Evolutionary conservation across 2,329 filamentous ascomycete species (phyloP), one percentile per base, ranked within the genome.

Genomic region (Coccinonectria pachysandricola): DNA sequence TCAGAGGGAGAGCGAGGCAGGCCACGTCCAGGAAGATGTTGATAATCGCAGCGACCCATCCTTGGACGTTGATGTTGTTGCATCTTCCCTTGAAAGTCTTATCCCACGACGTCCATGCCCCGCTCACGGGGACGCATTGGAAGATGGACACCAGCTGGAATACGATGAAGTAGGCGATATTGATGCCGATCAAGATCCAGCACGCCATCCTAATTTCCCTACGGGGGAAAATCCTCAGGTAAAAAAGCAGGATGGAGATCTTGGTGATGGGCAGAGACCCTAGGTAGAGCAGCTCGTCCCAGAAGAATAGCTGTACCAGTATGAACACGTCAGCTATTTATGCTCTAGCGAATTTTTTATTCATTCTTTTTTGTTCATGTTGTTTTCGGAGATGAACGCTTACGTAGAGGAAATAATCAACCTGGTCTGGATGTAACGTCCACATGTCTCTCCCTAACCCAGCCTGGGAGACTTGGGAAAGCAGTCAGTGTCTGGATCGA

Each of bases 61-160:
- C 57, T 9, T 67, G 50, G 1, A 52, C 43, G 33, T 65, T 66
- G 31, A 62, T 46, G 23, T 65, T 54, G 23, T 65, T 49, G 39
- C 68, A 73, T 3, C 36, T 47, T 1, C 66, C 67, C 0, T 37
- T 13, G 17, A 55, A 50, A 28, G 57, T 46, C 2, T 53, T 56
- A 19, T 64, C 58, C 64, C 65, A 71, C 3, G 46, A 45, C 0
- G 43, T 56, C 68, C 68, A 73, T 35, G 60, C 62, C 19, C 53
- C 60, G 7, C 45, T 43, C 10, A 71, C 49, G 0, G 66, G 67
- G 3, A 30, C 44, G 46, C 65, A 70, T 30, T 66, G 58, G 23
- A 68, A 61, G 9, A 64, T 41, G 7, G 50, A 56, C 8, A 57
- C 42, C 2, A 65, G 43, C 8, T 30, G 38, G 19, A 38, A 42